Base-by-base conservation (phyloP, 768 basidiomycete species). In the Phanerochaete sordida region DNA sequence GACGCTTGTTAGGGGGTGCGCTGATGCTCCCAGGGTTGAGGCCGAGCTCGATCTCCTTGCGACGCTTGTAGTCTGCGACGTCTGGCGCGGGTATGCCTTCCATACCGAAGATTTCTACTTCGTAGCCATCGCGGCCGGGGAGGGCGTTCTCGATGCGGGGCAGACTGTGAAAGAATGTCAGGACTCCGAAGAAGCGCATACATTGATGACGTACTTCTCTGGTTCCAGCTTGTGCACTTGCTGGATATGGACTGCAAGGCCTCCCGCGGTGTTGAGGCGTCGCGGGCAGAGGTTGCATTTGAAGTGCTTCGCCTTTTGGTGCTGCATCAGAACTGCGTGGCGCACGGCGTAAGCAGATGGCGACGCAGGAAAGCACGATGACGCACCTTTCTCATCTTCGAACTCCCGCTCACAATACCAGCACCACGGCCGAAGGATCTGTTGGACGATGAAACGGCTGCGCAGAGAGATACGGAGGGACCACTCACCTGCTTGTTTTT, bases 351-450 rank as follows among this genome's bases (percentile, higher is more conserved):
- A 1, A 35, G 16, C n/a, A n/a, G n/a, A 23, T 23, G 53, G 26
- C 47, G 54, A 52, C 1, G 39, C 24, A 47, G 19, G 43, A 43
- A 30, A 15, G 57, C 35, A 58, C 28, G 33, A 56, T 46, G 50
- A 75, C 79, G 21, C 50, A 93, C 95, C 95, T 77, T 98, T 98
- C 75, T 98, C 95, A 83, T 99, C 97, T 75, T 98, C 95, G 68
- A 99, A 99, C 75, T 97, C 96, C 71, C 96, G 86, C 75, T 98
- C 95, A 78, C 95, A 98, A 74, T 98, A 98, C 95, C 95, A 98
- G 77, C 95, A 98, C 94, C 95, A 97, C 16, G 93, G 92, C 5
- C 90, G 86, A 64, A 94, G 83, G 64, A 93, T 75, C 92, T 94
- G 61, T 9, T 3, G 27, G 23, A 16, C 15, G 50, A 31, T 51